phyloP scores from a whole-genome alignment of 208 protist genomes.

The Leishmania amazonensis region DNA sequence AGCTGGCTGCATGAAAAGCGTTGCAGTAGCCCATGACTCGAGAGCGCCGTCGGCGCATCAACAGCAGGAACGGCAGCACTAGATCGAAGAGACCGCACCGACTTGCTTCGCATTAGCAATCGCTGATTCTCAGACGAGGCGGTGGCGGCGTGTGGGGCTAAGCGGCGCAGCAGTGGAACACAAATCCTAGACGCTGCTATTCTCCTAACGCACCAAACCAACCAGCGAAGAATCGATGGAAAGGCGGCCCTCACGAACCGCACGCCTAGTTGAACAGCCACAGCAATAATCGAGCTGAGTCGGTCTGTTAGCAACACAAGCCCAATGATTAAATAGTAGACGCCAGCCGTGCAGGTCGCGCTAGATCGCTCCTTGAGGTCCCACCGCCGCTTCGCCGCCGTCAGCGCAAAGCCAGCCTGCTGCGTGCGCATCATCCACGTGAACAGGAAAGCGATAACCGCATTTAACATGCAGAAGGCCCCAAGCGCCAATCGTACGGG shows the following conservation, averaged over 20 bases:
- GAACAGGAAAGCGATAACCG: constrained; percentile 38
- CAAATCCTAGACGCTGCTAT: background rate
- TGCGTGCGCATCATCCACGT: constrained; percentile 41
- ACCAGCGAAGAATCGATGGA: background rate
- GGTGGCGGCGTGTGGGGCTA: background rate
- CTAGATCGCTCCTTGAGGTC: constrained; percentile 16
- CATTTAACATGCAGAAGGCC: constrained; percentile 36
- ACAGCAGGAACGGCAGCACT: background rate
- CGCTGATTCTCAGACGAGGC: background rate
- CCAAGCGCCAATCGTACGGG: constrained; percentile 3
- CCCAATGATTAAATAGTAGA: constrained; percentile 38
- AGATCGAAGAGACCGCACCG: background rate
- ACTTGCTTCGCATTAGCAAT: background rate
- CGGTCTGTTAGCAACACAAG: constrained; percentile 15
- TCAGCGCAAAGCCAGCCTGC: constrained; percentile 37
- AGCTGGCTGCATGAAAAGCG: background rate
- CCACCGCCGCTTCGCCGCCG: constrained; percentile 23
- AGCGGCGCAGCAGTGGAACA: background rate
- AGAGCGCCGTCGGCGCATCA: background rate
- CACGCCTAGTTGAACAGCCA: background rate
- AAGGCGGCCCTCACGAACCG: background rate
- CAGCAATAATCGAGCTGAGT: background rate
- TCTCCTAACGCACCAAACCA: background rate
- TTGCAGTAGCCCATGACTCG: background rate
- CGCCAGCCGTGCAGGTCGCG: constrained; percentile 15